A percentile compares a stretch with the other conserved stretches of the same genome.
These are phyloP conservation scores for Magnusiomyces paraingens DNA, from an alignment of 1,139 yeast species.

Conservation along the genomic window DNA sequence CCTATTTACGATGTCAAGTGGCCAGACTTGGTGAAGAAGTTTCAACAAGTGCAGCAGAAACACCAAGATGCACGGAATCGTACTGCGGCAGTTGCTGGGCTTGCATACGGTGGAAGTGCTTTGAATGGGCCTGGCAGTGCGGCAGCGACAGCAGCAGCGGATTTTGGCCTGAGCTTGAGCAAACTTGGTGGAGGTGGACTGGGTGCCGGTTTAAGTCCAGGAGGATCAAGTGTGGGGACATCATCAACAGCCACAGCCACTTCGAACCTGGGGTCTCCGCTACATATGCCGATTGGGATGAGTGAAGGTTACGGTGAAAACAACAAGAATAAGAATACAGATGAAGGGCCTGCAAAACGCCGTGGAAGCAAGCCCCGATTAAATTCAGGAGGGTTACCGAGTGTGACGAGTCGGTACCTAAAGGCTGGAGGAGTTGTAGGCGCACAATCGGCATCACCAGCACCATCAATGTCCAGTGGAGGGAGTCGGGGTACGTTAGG, in stretches of 20 bases:
- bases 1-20: slow-evolving; percentile 29
- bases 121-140: not conserved
- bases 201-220: not conserved
- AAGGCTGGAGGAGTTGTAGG: slow-evolving; percentile 3
- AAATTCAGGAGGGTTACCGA: not conserved
- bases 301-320: too few relatives aligned
- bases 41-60: slow-evolving; percentile 51
- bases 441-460: not conserved
- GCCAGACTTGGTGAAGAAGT: slow-evolving; percentile 58
- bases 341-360: too few relatives aligned
- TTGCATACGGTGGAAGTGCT: not conserved
- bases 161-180: not conserved
- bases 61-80: slow-evolving; percentile 39
- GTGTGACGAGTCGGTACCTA: slow-evolving; percentile 4
- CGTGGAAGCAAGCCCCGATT: too few relatives aligned
- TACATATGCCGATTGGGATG: too few relatives aligned
- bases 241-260: too few relatives aligned
- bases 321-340: too few relatives aligned
- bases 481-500: not conserved
- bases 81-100: slow-evolving; percentile 7
- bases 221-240: not conserved
- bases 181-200: not conserved
- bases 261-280: too few relatives aligned
- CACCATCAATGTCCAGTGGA: not conserved
- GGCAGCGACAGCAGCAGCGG: not conserved